Evolutionary conservation across 2,329 filamentous ascomycete species (phyloP).

Genomic region (Diaporthe batatas): DNA sequence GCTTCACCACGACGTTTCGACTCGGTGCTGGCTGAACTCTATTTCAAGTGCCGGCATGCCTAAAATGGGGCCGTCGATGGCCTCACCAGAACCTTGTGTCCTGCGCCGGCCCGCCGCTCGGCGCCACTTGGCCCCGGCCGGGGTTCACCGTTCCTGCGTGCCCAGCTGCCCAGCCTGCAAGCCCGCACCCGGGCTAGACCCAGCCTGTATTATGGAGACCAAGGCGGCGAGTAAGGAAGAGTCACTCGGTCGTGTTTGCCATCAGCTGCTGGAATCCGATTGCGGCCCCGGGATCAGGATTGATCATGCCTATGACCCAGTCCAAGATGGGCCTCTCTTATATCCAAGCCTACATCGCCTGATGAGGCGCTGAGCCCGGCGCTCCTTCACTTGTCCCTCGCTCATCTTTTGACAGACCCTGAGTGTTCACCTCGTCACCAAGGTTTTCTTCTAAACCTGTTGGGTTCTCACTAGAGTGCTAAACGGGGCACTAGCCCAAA

Average conservation of each 20-base stretch:
- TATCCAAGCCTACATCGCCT: conserved; percentile 18
- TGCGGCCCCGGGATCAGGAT: conserved; percentile 28
- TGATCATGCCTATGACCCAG: conserved; percentile 33
- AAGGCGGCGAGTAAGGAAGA: conserved; percentile 24
- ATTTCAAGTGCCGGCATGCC: conserved; percentile 21
- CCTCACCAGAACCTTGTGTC: conserved; percentile 28
- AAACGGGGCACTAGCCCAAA: conserved; percentile 3
- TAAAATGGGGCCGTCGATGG: conserved; percentile 33
- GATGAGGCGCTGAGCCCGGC: conserved; percentile 13
- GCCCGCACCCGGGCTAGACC: conserved; percentile 24
- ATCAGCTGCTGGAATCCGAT: conserved; percentile 34
- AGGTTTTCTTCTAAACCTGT: background rate
- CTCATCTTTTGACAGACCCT: background rate
- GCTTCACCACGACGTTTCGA: conserved; percentile 13
- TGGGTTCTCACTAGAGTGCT: conserved; percentile 30
- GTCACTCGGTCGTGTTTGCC: conserved; percentile 35
- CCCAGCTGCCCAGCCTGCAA: conserved; percentile 16
- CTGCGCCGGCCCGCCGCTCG: conserved; percentile 16
- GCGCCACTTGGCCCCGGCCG: conserved; percentile 3
- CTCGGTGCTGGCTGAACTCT: background rate
- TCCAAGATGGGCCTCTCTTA: conserved; percentile 5
- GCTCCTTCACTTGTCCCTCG: conserved; percentile 1
- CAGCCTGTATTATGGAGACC: conserved; percentile 26
- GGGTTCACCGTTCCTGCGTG: conserved; percentile 1
- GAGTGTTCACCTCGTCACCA: conserved; percentile 4